phyloP scores from a whole-genome alignment of 306 rosid species.

The Glycyrrhiza uralensis region DNA sequence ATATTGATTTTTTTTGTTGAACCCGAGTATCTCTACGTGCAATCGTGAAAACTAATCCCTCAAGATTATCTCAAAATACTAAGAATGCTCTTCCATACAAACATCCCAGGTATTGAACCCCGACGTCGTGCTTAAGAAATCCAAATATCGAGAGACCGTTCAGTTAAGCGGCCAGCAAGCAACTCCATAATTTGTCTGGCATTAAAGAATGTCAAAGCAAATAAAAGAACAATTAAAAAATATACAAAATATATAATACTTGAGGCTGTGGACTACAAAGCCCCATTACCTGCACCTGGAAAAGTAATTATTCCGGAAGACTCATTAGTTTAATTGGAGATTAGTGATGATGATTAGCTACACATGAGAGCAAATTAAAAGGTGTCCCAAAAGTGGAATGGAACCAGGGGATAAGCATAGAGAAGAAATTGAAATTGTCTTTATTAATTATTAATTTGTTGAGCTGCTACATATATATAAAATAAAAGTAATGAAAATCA shows the following conservation, averaged over 20 bases:
- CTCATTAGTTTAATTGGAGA: conserved; percentile 28
- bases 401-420: conserved; percentile 31
- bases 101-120: too few species aligned
- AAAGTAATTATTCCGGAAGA: conserved; percentile 33
- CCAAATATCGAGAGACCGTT: too few species aligned
- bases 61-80: too few species aligned
- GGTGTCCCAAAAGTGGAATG: conserved; percentile 37
- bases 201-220: conserved; percentile 29
- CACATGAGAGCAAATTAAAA: conserved; percentile 43
- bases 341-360: conserved; percentile 44
- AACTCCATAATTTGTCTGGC: conserved; percentile 35
- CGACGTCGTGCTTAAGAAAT: too few species aligned
- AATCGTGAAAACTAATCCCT: too few species aligned
- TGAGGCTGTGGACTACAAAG: not conserved
- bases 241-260: not conserved
- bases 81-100: too few species aligned
- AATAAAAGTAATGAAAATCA: not conserved
- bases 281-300: conserved; percentile 30
- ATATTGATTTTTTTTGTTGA: too few species aligned
- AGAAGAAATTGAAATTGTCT: conserved; percentile 29
- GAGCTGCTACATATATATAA: not conserved
- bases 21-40: too few species aligned
- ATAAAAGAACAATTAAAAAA: not conserved
- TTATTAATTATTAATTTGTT: not conserved
- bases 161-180: conserved; percentile 35